Evolutionary conservation across 306 rosid genomes (phyloP).

Genomic region (Acmispon strigosus): DNA sequence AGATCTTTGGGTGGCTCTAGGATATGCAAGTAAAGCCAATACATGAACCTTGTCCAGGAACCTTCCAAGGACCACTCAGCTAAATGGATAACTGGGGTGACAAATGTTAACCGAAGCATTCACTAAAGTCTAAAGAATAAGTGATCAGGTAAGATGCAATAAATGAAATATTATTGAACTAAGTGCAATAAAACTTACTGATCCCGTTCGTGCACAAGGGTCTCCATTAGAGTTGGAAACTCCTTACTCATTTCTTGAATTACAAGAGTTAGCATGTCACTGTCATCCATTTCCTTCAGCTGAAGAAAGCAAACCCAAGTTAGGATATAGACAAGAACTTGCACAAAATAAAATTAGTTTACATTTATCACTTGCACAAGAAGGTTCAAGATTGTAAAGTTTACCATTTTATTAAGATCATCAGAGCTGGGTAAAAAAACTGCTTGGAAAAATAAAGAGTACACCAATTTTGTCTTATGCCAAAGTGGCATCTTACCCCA

Average conservation of each 20-base stretch:
- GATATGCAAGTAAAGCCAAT: not conserved
- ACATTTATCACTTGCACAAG: constrained; percentile 5
- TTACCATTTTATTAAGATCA: constrained; percentile 77
- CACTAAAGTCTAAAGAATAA: not conserved
- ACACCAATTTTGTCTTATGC: constrained; percentile 77
- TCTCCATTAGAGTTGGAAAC: constrained; percentile 92
- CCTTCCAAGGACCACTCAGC: not conserved
- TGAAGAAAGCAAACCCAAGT: constrained; percentile 36
- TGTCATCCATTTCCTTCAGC: constrained; percentile 90
- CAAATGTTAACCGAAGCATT: constrained; percentile 6
- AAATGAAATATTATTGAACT: constrained; percentile 8
- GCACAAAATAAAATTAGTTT: not conserved
- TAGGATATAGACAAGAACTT: constrained; percentile 11
- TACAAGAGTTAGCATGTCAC: constrained; percentile 82
- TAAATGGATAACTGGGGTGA: not conserved
- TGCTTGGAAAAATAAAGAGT: constrained; percentile 65
- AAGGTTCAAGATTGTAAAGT: not conserved
- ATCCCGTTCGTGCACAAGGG: constrained; percentile 92
- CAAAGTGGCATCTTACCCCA: constrained; percentile 94
- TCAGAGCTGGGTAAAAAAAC: constrained; percentile 76
- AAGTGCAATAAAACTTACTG: constrained; percentile 46
- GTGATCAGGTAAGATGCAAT: constrained; percentile 2
- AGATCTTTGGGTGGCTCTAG: not conserved
- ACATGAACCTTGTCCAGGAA: constrained; percentile 8
- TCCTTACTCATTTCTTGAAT: constrained; percentile 91